phyloP scores from a whole-genome alignment of 352 stramenopile species.

The Thraustotheca clavata region DNA sequence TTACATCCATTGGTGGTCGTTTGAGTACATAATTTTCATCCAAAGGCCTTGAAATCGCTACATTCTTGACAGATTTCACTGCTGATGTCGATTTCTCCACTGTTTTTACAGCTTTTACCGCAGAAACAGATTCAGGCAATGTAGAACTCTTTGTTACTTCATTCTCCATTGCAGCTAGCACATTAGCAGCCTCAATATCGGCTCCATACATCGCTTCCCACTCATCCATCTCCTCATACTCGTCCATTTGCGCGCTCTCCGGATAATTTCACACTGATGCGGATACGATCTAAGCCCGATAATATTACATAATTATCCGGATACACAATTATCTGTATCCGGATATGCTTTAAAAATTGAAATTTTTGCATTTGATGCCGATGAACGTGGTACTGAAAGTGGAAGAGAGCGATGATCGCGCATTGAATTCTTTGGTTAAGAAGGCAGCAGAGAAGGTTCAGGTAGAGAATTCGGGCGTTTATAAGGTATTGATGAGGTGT shows the following conservation, averaged over 20 bases:
- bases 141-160: conserved; percentile 30
- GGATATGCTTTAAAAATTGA: conserved; percentile 23
- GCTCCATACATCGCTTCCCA: conserved; percentile 76
- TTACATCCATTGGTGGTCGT: conserved; percentile 19
- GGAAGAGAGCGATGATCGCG: conserved; percentile 34
- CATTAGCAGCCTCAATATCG: conserved; percentile 69
- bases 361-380: not conserved
- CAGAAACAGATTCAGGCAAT: not conserved
- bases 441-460: conserved; percentile 25
- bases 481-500: conserved; percentile 29
- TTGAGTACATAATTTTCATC: conserved; percentile 22
- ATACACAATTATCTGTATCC: not conserved
- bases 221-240: conserved; percentile 66
- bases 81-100: not conserved
- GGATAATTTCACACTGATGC: not conserved
- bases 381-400: conserved; percentile 8
- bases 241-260: conserved; percentile 18
- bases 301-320: not conserved
- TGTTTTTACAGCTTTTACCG: not conserved
- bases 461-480: conserved; percentile 13
- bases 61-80: no score
- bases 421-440: no score
- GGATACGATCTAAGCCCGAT: not conserved
- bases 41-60: no score
- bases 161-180: conserved; percentile 26